phyloP scores from a whole-genome alignment of 257 asterid species.

The Gentiana straminea region DNA sequence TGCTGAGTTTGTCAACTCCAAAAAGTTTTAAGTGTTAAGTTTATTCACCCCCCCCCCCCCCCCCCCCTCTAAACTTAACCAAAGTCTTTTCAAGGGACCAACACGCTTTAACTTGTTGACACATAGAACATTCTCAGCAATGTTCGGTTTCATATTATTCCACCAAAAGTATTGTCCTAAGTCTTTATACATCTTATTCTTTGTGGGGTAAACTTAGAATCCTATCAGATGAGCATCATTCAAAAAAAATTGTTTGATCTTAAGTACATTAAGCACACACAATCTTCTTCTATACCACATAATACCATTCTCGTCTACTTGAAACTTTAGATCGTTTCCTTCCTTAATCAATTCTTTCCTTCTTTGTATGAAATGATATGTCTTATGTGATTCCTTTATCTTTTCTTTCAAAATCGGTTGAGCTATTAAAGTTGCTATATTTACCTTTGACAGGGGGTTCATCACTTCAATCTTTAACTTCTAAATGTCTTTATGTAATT shows the following conservation, averaged over 20 bases:
- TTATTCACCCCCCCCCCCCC: too few species aligned
- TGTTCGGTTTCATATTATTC: neutral
- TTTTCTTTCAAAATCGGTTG: neutral
- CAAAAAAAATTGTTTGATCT: neutral
- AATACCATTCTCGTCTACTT: neutral
- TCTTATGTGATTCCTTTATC: neutral
- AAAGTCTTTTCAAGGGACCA: too few species aligned
- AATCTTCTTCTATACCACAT: neutral
- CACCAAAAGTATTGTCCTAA: neutral
- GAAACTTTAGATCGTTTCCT: neutral
- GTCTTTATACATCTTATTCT: neutral
- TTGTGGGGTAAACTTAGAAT: neutral
- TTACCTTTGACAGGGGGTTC: neutral
- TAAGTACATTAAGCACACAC: neutral
- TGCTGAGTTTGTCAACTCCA: too few species aligned
- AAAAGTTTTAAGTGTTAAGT: too few species aligned
- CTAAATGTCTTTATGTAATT: too few species aligned
- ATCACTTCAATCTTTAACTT: too few species aligned
- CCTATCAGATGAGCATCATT: neutral
- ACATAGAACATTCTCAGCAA: too few species aligned
- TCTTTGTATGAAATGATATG: too few species aligned
- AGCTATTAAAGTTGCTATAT: neutral
- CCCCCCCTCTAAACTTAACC: too few species aligned
- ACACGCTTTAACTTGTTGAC: too few species aligned
- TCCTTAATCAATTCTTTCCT: neutral